Base-by-base conservation (phyloP, 139 green algal genomes). In the Chlamydomonas incerta region DNA sequence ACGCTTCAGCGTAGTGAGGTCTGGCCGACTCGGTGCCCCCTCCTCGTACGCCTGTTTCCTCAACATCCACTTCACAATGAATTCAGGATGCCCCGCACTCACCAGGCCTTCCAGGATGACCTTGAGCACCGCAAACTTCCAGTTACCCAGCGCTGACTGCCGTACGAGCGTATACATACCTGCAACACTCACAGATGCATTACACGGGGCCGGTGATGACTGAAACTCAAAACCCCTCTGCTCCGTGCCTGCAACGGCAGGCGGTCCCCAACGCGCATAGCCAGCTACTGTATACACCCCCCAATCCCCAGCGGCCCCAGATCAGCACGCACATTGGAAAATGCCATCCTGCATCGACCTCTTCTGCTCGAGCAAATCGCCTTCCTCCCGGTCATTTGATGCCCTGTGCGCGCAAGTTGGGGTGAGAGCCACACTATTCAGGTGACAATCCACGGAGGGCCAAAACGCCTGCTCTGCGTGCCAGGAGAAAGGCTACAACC, bases 331-430 rank as follows among this genome's bases (percentile, higher is more conserved):
- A 81, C 73, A 82, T 58, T 33, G 35, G 26, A 76, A 85, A 1
- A 85, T 47, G 0, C 80, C 80, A 60, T 85, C 80, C 9, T 77
- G 80, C 18, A 85, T n/a, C 21, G 50, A 66, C 3, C 80, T 31
- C 46, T 85, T 85, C 66, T 85, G 80, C 50, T 85, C 80, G 17
- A 85, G 33, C n/a, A 85, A 50, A 23, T 85, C 77, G 1, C 46
- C 67, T 28, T 83, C 76, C 10, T 74, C 76, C 3, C 75, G 35
- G 10, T 83, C 74, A 31, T 57, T 50, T 8, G 41, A 5, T 8
- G 41, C 41, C 41, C 41, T 50, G 41, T 50, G 6, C 41, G n/a
- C n/a, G n/a, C n/a, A n/a, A n/a, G n/a, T n/a, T n/a, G 41, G 41
- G 41, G 41, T 13, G 41, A 50, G 41, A 50, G 41, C 8, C 41